Conservation (phyloP, 1,284 basidiomycete species). For the Apiotrichum veenhuisii region DNA sequence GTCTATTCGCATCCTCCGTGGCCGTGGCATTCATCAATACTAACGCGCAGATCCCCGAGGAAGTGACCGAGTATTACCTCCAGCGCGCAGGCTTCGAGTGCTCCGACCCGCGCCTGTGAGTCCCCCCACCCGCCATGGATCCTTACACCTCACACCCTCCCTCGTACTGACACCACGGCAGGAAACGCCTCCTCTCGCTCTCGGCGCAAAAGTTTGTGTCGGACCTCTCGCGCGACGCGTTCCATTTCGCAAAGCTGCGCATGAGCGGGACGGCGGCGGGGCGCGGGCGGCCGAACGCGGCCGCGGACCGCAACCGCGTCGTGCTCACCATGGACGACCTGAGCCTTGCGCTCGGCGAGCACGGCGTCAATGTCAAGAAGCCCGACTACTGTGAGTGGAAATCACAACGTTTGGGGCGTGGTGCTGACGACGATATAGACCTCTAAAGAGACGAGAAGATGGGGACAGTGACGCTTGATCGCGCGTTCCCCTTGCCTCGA, state of each 20-base stretch:
- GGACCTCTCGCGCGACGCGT: constrained; percentile 94
- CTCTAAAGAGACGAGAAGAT: background rate
- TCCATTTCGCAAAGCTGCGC: constrained; percentile 93
- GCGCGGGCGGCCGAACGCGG: constrained; percentile 41
- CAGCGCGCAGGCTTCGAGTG: constrained; percentile 95
- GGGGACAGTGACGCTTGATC: background rate
- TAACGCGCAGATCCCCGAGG: constrained; percentile 80
- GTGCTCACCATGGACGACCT: constrained; percentile 98
- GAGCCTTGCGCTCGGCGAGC: constrained; percentile 84
- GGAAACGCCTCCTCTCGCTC: constrained; percentile 87
- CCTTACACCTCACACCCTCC: too few species aligned
- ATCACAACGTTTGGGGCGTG: background rate
- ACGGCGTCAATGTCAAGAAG: constrained; percentile 90
- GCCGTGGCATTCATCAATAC: too few species aligned
- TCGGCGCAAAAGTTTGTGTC: constrained; percentile 98
- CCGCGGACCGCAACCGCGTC: constrained; percentile 82
- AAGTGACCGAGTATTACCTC: constrained; percentile 96
- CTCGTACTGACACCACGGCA: constrained; percentile 46
- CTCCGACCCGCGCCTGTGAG: constrained; percentile 84
- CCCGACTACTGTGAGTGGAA: constrained; percentile 62
- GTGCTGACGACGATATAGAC: background rate
- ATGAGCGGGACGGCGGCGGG: constrained; percentile 54
- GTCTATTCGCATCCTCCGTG: too few species aligned
- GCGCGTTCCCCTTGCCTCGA: background rate
- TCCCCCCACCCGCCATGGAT: constrained; percentile 12